Conservation (phyloP, 805 yeast species). For the Lipomyces spencermartinsiae region DNA sequence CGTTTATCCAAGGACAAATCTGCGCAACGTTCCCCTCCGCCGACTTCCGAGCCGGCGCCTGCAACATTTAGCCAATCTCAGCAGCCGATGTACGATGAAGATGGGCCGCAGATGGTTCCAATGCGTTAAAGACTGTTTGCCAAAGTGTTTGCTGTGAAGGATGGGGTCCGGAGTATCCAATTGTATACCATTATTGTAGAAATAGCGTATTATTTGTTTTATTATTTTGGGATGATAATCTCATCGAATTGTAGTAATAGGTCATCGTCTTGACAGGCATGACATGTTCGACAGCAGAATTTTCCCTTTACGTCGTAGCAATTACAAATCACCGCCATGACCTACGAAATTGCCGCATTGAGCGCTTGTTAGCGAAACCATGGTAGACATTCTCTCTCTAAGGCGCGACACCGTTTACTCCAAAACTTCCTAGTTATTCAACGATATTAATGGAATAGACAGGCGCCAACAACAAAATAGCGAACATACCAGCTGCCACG, state of each 20-base stretch:
- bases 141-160: background rate
- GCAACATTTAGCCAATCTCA: background rate
- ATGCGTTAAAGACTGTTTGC: background rate
- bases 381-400: background rate
- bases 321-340: background rate
- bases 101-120: background rate
- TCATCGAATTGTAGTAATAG: background rate
- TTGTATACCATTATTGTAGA: background rate
- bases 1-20: background rate
- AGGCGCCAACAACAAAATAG: background rate
- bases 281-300: background rate
- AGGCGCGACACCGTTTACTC: background rate
- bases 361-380: background rate
- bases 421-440: background rate
- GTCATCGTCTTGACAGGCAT: background rate
- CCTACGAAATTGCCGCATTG: background rate
- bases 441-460: background rate
- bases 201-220: background rate
- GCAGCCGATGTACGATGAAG: background rate
- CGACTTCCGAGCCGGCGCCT: background rate
- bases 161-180: background rate
- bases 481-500: slow-evolving; percentile 31
- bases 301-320: background rate
- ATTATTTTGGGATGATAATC: background rate
- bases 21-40: background rate